Conservation (phyloP, 805 yeast genomes). For the Candida insectalens region DNA sequence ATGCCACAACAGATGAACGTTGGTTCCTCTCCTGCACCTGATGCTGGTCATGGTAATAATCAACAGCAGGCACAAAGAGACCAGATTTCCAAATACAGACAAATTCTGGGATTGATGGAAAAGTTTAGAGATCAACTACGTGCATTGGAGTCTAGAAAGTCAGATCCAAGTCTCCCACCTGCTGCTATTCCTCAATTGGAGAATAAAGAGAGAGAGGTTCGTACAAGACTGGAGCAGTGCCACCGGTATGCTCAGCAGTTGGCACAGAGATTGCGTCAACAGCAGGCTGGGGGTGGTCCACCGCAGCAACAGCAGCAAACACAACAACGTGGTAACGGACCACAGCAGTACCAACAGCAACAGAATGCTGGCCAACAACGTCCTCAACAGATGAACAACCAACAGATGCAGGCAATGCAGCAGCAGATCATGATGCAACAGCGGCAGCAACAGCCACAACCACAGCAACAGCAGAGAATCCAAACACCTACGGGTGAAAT, state of each 20-base stretch:
- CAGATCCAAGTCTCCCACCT: conserved; percentile 32
- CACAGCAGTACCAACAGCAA: conserved; percentile 12
- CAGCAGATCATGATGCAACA: conserved; percentile 12
- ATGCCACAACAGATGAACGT: conserved; percentile 2
- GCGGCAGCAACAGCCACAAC: conserved; percentile 14
- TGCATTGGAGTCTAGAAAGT: conserved; percentile 39
- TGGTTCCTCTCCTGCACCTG: not conserved
- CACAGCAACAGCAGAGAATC: conserved; percentile 7
- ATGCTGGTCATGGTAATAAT: not conserved
- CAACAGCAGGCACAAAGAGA: conserved; percentile 13
- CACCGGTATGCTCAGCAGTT: conserved; percentile 30
- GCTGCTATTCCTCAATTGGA: conserved; percentile 35
- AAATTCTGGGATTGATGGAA: conserved; percentile 35
- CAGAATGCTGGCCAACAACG: conserved; percentile 3
- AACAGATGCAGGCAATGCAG: conserved; percentile 13
- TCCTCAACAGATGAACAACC: conserved; percentile 1
- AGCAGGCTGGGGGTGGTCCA: conserved; percentile 1
- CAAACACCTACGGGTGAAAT: no score
- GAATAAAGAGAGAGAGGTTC: conserved; percentile 39
- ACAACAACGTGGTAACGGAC: no score
- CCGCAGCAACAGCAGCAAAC: conserved; percentile 4
- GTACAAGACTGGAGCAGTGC: conserved; percentile 36
- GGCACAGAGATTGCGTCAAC: conserved; percentile 32
- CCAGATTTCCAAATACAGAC: conserved; percentile 28
- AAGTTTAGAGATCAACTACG: conserved; percentile 41